Evolutionary conservation across 2,329 filamentous ascomycete species (phyloP).

Genomic region (Incumbomyces delicatus): DNA sequence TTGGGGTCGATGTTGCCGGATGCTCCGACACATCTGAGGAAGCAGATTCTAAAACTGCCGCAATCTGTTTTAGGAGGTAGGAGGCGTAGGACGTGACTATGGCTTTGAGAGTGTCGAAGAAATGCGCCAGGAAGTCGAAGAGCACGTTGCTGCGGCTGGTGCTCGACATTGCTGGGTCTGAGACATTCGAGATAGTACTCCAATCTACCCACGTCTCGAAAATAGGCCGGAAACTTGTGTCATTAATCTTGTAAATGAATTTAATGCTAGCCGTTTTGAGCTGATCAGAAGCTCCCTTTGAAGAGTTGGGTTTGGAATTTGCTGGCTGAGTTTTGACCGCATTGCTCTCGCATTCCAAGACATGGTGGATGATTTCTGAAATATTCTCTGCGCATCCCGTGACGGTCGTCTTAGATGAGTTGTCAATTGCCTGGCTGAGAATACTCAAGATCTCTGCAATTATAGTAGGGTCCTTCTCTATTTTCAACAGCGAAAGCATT

Average conservation of each 20-base stretch:
- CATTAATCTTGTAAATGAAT: slow-evolving; percentile 95
- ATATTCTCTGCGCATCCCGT: slow-evolving; percentile 62
- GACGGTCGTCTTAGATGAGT: slow-evolving; percentile 68
- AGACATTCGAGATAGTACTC: slow-evolving; percentile 40
- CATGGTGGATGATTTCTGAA: slow-evolving; percentile 49
- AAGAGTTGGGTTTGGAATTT: slow-evolving; percentile 46
- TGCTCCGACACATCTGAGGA: slow-evolving; percentile 35
- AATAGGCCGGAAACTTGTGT: slow-evolving; percentile 82
- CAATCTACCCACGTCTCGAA: slow-evolving; percentile 82
- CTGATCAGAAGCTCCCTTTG: slow-evolving; percentile 35
- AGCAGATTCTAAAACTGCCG: slow-evolving; percentile 46
- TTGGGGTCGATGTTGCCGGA: slow-evolving; percentile 18
- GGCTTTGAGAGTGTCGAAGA: slow-evolving; percentile 39
- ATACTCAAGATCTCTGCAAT: slow-evolving; percentile 10
- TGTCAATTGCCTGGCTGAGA: slow-evolving; percentile 35
- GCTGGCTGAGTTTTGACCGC: slow-evolving; percentile 33
- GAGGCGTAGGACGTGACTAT: slow-evolving; percentile 88
- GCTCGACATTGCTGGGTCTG: slow-evolving; percentile 33
- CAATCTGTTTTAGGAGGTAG: slow-evolving; percentile 69
- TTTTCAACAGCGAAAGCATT: not conserved
- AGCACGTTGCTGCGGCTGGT: slow-evolving; percentile 53
- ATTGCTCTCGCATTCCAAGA: slow-evolving; percentile 38
- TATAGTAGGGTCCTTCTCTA: not conserved
- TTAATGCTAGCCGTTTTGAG: slow-evolving; percentile 66
- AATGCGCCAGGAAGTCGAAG: slow-evolving; percentile 14